Evolutionary conservation across 1,284 basidiomycete genomes (phyloP).

Genomic region (Naganishia cerealis): DNA sequence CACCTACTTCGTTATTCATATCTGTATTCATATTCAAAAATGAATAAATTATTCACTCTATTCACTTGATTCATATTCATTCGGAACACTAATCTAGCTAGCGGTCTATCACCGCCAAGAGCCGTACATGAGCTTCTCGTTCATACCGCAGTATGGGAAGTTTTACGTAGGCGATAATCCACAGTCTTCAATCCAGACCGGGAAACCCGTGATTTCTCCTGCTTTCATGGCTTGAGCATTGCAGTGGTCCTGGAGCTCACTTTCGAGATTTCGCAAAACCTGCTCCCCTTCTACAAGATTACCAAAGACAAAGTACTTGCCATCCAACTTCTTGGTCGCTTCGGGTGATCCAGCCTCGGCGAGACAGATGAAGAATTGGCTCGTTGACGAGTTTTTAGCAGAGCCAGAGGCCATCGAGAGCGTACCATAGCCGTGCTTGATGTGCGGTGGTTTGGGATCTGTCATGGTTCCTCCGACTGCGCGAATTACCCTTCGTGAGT

Average conservation of each 20-base stretch:
- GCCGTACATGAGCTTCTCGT: too few species aligned
- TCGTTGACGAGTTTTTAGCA: slow-evolving; percentile 34
- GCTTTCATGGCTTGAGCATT: slow-evolving; percentile 1
- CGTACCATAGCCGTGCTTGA: slow-evolving; percentile 30
- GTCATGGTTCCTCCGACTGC: slow-evolving; percentile 28
- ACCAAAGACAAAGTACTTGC: slow-evolving; percentile 35
- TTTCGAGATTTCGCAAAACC: slow-evolving; percentile 29
- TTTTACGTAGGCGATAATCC: background rate
- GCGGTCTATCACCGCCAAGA: too few species aligned
- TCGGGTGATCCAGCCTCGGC: slow-evolving; percentile 8
- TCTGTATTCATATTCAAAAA: too few species aligned
- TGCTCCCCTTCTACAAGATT: slow-evolving; percentile 25
- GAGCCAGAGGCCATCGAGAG: slow-evolving; percentile 33
- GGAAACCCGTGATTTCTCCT: slow-evolving; percentile 20
- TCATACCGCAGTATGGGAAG: background rate
- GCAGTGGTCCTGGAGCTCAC: slow-evolving; percentile 8
- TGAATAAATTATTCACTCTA: too few species aligned
- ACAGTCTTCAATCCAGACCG: slow-evolving; percentile 24
- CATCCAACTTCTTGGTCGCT: slow-evolving; percentile 34
- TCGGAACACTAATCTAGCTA: too few species aligned
- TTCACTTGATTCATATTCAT: too few species aligned
- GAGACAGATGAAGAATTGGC: slow-evolving; percentile 36
- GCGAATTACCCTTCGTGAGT: background rate
- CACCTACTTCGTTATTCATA: too few species aligned
- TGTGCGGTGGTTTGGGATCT: slow-evolving; percentile 34